Evolutionary conservation across 805 yeast genomes (phyloP).

Genomic region (Yueomyces sp.): DNA sequence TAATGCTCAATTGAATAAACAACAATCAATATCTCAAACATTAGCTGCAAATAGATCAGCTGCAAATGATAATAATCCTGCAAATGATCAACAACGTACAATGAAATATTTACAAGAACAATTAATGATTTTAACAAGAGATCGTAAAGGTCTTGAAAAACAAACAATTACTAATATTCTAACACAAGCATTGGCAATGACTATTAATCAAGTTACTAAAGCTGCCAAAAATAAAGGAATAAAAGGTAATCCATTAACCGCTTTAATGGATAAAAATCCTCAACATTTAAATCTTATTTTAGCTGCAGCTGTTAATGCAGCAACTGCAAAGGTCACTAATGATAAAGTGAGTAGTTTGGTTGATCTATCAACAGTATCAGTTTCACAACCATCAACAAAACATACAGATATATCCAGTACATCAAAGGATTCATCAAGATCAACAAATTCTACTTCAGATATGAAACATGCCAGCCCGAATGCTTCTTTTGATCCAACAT

Average conservation of each 20-base stretch:
- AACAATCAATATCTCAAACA: constrained; percentile 25
- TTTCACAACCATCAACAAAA: constrained; percentile 1
- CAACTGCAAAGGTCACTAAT: constrained; percentile 48
- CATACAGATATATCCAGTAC: constrained; percentile 5
- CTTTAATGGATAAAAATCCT: constrained; percentile 69
- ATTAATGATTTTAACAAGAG: constrained; percentile 65
- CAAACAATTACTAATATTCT: constrained; percentile 73
- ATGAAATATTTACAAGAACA: constrained; percentile 79
- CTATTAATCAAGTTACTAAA: constrained; percentile 79
- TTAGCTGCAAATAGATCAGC: constrained; percentile 21
- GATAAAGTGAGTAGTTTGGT: constrained; percentile 35
- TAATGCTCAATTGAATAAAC: constrained; percentile 4
- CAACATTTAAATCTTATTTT: constrained; percentile 66
- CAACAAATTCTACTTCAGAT: neutral
- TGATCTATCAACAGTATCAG: constrained; percentile 13
- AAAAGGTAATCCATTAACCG: constrained; percentile 63
- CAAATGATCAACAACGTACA: constrained; percentile 37
- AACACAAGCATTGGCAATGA: constrained; percentile 86
- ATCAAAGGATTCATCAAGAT: constrained; percentile 9
- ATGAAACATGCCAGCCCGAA: neutral
- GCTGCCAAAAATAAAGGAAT: constrained; percentile 80
- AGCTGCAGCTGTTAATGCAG: constrained; percentile 70
- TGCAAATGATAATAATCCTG: constrained; percentile 9
- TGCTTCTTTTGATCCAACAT: constrained; percentile 22
- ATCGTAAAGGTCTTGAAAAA: constrained; percentile 61